These are phyloP conservation scores for Logfia minima DNA, from an alignment of 129 eudicot genomes.

Conservation along the genomic window DNA sequence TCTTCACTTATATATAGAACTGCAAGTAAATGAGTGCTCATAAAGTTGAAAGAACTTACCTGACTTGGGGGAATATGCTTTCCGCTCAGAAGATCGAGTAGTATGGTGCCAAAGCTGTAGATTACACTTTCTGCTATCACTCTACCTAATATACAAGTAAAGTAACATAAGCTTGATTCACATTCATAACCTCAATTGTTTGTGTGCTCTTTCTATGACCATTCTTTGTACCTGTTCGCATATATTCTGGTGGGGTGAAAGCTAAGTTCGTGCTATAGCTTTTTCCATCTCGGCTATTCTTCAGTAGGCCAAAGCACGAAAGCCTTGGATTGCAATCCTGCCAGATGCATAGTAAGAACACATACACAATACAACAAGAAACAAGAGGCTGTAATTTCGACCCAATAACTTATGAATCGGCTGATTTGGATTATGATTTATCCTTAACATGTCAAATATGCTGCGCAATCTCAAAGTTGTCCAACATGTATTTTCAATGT, in stretches of 20 bases:
- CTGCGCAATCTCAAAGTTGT: not conserved
- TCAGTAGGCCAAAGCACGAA: conserved; percentile 95
- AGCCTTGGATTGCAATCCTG: conserved; percentile 95
- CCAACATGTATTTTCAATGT: not conserved
- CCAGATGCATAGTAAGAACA: conserved; percentile 16
- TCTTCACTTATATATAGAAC: not conserved
- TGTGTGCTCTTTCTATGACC: not conserved
- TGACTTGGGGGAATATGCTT: conserved; percentile 98
- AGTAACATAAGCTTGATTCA: not conserved
- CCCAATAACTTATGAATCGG: not conserved
- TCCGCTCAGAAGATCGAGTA: conserved; percentile 94
- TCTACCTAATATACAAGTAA: conserved; percentile 59
- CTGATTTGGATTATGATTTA: not conserved
- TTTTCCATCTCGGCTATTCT: conserved; percentile 96
- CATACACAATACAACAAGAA: not conserved
- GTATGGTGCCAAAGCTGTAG: conserved; percentile 88
- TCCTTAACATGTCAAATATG: not conserved
- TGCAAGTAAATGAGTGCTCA: not conserved
- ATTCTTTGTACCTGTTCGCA: conserved; percentile 67
- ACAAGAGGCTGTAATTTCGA: not conserved
- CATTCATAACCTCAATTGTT: not conserved
- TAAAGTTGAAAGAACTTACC: conserved; percentile 34
- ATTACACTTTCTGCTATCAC: conserved; percentile 89
- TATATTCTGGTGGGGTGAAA: conserved; percentile 93
- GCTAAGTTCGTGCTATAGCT: conserved; percentile 96